These are phyloP conservation scores for Lasiosphaeria hispida DNA, from an alignment of 495 filamentous ascomycete genomes.

Conservation along the genomic window DNA sequence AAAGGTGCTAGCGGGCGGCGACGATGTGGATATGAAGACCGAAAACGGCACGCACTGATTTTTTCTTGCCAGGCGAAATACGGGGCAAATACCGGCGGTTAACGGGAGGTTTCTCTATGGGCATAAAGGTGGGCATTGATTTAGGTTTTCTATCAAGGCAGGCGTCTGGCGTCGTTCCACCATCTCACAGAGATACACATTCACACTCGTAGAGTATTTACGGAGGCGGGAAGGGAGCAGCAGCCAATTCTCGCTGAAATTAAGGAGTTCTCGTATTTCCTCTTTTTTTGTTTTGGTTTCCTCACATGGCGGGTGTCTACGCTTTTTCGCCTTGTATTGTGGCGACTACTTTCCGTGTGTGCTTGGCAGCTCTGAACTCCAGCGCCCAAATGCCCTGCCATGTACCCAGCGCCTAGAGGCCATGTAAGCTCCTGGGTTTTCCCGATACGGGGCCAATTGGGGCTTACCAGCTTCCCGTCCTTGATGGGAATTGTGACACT, in stretches of 20 bases:
- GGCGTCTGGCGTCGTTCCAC: neutral
- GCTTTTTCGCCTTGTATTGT: constrained; percentile 92
- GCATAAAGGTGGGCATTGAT: neutral
- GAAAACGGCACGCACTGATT: constrained; percentile 28
- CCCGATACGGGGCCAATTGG: neutral
- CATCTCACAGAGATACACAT: neutral
- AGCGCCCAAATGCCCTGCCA: constrained; percentile 93
- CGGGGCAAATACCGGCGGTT: neutral
- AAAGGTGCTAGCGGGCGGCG: constrained; percentile 75
- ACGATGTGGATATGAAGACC: constrained; percentile 54
- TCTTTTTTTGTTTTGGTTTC: neutral
- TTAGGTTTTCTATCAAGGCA: neutral
- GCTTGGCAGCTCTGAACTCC: constrained; percentile 78
- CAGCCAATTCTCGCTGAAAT: neutral
- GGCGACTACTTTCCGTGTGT: constrained; percentile 78
- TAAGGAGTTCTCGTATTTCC: neutral
- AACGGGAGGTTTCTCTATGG: neutral
- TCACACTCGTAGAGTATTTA: too few species aligned
- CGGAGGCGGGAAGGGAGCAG: too few species aligned
- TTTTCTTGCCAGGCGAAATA: neutral
- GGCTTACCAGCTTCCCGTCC: constrained; percentile 71
- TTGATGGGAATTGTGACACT: constrained; percentile 86
- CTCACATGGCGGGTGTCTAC: constrained; percentile 8
- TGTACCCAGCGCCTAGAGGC: constrained; percentile 27
- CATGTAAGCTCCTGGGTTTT: neutral